Evolutionary conservation across 1,284 basidiomycete species (phyloP).

Genomic region (Kalmanozyma brasiliensis): DNA sequence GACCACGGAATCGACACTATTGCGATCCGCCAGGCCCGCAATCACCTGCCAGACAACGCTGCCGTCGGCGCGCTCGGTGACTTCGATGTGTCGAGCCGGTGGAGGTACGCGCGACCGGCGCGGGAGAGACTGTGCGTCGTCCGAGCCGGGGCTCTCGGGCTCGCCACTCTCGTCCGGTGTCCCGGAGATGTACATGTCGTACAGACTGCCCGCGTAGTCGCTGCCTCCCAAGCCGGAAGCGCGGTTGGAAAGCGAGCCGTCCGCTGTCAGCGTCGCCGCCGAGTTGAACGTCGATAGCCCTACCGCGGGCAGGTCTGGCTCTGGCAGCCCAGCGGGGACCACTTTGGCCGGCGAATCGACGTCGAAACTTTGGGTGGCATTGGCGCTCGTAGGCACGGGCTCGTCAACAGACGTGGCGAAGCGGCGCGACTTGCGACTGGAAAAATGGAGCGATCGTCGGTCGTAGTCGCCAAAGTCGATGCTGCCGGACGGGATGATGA

Average conservation of each 20-base stretch:
- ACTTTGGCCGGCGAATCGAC: background rate
- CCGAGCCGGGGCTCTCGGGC: constrained; percentile 19
- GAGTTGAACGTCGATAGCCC: constrained; percentile 19
- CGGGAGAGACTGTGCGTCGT: no score
- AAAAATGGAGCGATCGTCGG: constrained; percentile 35
- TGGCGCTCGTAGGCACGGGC: constrained; percentile 22
- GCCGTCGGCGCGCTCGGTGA: constrained; percentile 61
- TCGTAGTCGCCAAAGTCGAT: constrained; percentile 29
- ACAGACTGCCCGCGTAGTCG: constrained; percentile 56
- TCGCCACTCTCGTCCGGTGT: constrained; percentile 8
- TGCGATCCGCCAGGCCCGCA: constrained; percentile 54
- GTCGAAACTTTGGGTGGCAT: background rate
- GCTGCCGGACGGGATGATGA: constrained; percentile 55
- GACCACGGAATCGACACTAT: constrained; percentile 48
- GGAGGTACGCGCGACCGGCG: no score
- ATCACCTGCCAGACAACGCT: constrained; percentile 64
- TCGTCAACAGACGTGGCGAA: constrained; percentile 26
- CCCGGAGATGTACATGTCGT: constrained; percentile 53
- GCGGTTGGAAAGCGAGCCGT: constrained; percentile 11
- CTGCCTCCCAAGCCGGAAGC: constrained; percentile 28
- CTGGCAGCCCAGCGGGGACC: constrained; percentile 3
- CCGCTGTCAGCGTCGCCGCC: constrained; percentile 20
- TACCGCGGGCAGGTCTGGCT: background rate
- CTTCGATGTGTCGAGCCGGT: constrained; percentile 50
- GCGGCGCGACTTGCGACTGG: constrained; percentile 47